phyloP scores from a whole-genome alignment of 768 basidiomycete species.

The Collybia sp. region DNA sequence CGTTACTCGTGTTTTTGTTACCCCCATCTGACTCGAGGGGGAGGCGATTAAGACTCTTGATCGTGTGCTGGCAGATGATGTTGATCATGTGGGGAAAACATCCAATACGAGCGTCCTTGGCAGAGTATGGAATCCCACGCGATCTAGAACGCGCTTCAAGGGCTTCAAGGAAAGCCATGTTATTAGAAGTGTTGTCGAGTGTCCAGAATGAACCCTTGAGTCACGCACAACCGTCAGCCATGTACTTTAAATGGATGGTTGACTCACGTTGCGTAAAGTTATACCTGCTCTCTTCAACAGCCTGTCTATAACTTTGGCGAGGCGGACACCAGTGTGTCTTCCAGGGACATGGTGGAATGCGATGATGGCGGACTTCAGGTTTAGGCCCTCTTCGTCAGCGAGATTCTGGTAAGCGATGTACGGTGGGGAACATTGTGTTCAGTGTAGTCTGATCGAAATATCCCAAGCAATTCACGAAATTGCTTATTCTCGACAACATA shows the following conservation, averaged over 20 bases:
- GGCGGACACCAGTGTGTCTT: conserved; percentile 8
- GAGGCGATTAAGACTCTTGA: no score
- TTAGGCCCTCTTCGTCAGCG: not conserved
- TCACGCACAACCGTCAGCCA: not conserved
- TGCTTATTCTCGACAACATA: no score
- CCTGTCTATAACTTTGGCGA: conserved; percentile 1
- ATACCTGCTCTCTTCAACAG: conserved; percentile 4
- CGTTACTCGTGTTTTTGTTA: no score
- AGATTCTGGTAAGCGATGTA: no score
- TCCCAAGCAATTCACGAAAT: no score
- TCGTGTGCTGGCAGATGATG: no score
- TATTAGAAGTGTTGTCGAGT: conserved; percentile 12
- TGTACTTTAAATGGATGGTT: not conserved
- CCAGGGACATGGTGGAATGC: conserved; percentile 12
- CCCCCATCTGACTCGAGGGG: no score
- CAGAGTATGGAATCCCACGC: no score
- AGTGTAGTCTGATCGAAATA: no score
- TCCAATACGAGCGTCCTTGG: no score
- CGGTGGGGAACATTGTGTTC: no score
- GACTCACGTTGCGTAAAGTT: not conserved
- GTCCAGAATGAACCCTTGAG: conserved; percentile 7
- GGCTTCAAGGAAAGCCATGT: conserved; percentile 5
- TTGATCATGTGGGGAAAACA: no score
- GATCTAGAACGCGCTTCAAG: not conserved
- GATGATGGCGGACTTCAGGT: conserved; percentile 6